These are phyloP conservation scores for Botryotinia calthae DNA, from an alignment of 2,329 filamentous ascomycete genomes.

Conservation along the genomic window DNA sequence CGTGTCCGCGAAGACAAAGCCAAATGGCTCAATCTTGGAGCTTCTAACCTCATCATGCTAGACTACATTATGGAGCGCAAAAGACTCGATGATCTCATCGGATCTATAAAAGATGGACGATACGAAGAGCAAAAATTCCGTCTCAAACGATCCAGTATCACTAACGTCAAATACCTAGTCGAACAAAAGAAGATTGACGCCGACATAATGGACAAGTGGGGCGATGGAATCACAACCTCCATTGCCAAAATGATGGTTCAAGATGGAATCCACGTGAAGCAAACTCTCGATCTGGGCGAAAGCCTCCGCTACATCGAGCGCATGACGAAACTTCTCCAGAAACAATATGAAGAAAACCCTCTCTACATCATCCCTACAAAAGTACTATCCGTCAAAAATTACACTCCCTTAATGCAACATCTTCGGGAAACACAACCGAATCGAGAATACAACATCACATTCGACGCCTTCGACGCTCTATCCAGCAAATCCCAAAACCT, in stretches of 20 bases:
- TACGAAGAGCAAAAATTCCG: conserved; percentile 86
- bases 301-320: conserved; percentile 71
- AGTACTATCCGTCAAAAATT: conserved; percentile 62
- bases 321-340: conserved; percentile 67
- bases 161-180: conserved; percentile 74
- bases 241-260: conserved; percentile 76
- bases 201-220: conserved; percentile 54
- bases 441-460: conserved; percentile 53
- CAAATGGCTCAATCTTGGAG: conserved; percentile 53
- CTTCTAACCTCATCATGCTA: conserved; percentile 69
- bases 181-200: conserved; percentile 67
- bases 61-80: conserved; percentile 83
- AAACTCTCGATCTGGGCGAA: conserved; percentile 72
- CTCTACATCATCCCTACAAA: conserved; percentile 65
- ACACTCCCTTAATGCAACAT: conserved; percentile 60
- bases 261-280: conserved; percentile 76
- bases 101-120: conserved; percentile 76
- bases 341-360: conserved; percentile 57
- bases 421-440: conserved; percentile 52
- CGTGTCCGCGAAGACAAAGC: conserved; percentile 54
- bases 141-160: conserved; percentile 67
- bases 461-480: conserved; percentile 67
- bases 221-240: conserved; percentile 71
- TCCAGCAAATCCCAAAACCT: conserved; percentile 73
- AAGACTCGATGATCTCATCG: conserved; percentile 74